A percentile compares a stretch with the other conserved stretches of the same genome.
Conservation (phyloP, 768 basidiomycete species). For the Pulveroboletus sp. region DNA sequence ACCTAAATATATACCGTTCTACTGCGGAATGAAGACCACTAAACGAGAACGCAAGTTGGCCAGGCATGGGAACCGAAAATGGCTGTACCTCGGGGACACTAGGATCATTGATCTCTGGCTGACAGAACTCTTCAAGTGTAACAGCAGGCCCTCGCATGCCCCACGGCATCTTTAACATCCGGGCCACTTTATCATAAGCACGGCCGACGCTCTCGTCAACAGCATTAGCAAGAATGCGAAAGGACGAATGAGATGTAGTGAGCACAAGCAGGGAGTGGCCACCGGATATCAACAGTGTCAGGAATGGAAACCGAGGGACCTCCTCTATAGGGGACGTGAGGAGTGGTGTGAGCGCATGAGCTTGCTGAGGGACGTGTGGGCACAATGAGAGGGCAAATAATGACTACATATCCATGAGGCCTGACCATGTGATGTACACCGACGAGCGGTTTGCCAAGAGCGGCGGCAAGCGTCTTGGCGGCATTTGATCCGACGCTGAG, state of each 20-base stretch:
- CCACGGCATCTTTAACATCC: conserved; percentile 64
- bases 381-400: background rate
- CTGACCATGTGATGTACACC: conserved; percentile 94
- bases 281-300: conserved; percentile 87
- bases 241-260: conserved; percentile 51
- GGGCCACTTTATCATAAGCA: conserved; percentile 79
- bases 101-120: conserved; percentile 19
- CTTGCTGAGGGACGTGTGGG: conserved; percentile 57
- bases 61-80: conserved; percentile 47
- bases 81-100: conserved; percentile 31
- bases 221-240: conserved; percentile 69
- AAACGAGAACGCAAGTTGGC: conserved; percentile 70
- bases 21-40: conserved; percentile 70
- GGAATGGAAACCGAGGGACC: conserved; percentile 72
- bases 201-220: conserved; percentile 73
- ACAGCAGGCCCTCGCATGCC: conserved; percentile 64
- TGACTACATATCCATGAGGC: conserved; percentile 12
- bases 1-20: conserved; percentile 49
- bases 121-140: conserved; percentile 73
- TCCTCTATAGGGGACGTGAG: conserved; percentile 49
- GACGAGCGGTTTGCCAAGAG: conserved; percentile 70
- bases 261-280: conserved; percentile 90
- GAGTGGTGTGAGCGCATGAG: conserved; percentile 79
- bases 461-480: conserved; percentile 82
- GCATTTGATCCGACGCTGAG: conserved; percentile 75